These are phyloP conservation scores for Penicillium aurantiogriseum DNA, from an alignment of 2,329 filamentous ascomycete species.

Conservation along the genomic window DNA sequence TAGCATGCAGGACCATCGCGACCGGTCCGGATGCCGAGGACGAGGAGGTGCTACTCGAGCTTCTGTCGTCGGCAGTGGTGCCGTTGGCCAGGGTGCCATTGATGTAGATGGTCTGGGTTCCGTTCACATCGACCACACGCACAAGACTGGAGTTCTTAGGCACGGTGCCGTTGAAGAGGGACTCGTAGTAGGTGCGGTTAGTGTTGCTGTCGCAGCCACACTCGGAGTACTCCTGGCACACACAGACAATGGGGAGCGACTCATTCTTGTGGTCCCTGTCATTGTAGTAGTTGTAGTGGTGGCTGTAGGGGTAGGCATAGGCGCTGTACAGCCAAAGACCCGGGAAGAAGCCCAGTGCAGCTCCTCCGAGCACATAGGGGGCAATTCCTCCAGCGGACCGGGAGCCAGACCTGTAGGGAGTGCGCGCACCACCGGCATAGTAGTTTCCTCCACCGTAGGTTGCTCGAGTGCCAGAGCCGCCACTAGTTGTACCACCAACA, in stretches of 20 bases:
- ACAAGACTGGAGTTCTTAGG: slow-evolving; percentile 41
- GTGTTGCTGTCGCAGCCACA: slow-evolving; percentile 59
- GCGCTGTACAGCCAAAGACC: slow-evolving; percentile 56
- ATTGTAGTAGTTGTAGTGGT: slow-evolving; percentile 50
- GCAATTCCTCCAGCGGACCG: slow-evolving; percentile 50
- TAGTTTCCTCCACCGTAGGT: slow-evolving; percentile 52
- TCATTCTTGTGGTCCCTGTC: slow-evolving; percentile 48
- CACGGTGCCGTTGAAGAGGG: slow-evolving; percentile 43
- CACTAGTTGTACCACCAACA: slow-evolving; percentile 31
- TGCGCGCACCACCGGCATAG: slow-evolving; percentile 55
- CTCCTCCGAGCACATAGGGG: slow-evolving; percentile 50
- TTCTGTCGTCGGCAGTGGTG: slow-evolving; percentile 40
- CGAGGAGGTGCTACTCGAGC: slow-evolving; percentile 18
- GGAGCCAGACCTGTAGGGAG: slow-evolving; percentile 51
- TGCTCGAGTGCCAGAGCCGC: slow-evolving; percentile 30
- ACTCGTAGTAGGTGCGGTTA: slow-evolving; percentile 44
- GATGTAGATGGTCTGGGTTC: slow-evolving; percentile 46
- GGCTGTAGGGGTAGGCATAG: slow-evolving; percentile 55
- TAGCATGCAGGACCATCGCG: slow-evolving; percentile 28
- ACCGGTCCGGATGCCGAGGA: slow-evolving; percentile 20
- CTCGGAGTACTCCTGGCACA: slow-evolving; percentile 54
- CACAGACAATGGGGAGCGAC: slow-evolving; percentile 54
- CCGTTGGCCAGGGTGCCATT: slow-evolving; percentile 50
- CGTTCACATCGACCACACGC: slow-evolving; percentile 42
- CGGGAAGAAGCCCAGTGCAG: slow-evolving; percentile 50